These are phyloP conservation scores for Bothriochloa decipiens DNA, from an alignment of 176 grass and related monocot genomes.

Conservation along the genomic window DNA sequence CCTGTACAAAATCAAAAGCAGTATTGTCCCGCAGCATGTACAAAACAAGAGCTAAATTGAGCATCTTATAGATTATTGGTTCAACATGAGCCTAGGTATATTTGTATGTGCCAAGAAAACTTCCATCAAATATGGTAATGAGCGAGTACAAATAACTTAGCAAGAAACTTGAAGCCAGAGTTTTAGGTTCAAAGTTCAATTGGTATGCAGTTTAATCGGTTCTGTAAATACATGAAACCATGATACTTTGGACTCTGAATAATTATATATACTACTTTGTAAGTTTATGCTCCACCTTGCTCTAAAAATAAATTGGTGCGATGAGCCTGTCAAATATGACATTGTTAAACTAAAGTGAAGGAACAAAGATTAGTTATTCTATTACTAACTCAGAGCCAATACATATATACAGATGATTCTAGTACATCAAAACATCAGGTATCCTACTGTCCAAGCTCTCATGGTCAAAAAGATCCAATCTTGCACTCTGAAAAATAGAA, in stretches of 20 bases:
- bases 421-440: background rate
- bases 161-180: slow-evolving; percentile 5
- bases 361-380: background rate
- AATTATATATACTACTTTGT: background rate
- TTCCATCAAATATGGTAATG: slow-evolving; percentile 18
- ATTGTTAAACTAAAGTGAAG: background rate
- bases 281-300: background rate
- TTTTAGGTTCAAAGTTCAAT: too few relatives aligned
- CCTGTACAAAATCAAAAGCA: background rate
- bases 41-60: background rate
- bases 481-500: background rate
- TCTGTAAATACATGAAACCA: background rate
- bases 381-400: background rate
- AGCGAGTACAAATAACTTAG: slow-evolving; percentile 1
- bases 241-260: background rate
- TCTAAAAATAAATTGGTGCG: background rate
- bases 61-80: background rate
- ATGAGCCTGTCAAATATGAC: background rate
- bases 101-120: background rate
- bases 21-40: background rate
- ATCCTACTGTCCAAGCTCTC: slow-evolving; percentile 5
- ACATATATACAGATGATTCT: background rate
- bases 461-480: slow-evolving; percentile 8
- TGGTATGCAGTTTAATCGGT: too few relatives aligned
- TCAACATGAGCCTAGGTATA: background rate